A percentile compares a stretch with the other conserved stretches of the same genome.
Evolutionary conservation across 257 asterid genomes (phyloP).

Genomic region (Pogostemon cablin): DNA sequence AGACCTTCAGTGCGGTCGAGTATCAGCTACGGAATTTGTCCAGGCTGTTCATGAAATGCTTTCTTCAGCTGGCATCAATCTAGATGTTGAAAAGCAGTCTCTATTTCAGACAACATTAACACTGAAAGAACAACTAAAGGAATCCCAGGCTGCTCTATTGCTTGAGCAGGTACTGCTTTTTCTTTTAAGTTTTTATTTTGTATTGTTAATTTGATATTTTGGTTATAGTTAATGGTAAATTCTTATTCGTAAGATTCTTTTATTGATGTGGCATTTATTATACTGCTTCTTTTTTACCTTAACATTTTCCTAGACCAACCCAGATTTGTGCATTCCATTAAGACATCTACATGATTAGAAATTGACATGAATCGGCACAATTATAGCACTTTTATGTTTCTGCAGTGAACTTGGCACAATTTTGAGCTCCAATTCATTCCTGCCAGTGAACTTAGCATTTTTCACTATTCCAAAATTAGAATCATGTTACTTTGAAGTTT

Average conservation of each 20-base stretch:
- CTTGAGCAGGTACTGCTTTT: conserved; percentile 80
- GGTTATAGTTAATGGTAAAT: background rate
- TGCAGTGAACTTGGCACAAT: background rate
- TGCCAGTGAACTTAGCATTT: background rate
- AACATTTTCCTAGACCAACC: background rate
- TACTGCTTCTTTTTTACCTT: background rate
- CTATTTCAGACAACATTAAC: conserved; percentile 70
- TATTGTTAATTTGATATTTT: background rate
- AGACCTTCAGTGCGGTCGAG: conserved; percentile 81
- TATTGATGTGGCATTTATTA: background rate
- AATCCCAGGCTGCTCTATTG: conserved; percentile 82
- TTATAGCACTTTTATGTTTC: background rate
- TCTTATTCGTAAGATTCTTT: background rate
- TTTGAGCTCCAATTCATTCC: background rate
- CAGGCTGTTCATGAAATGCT: conserved; percentile 98
- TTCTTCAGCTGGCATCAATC: conserved; percentile 84
- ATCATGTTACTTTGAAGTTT: background rate
- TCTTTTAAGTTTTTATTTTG: conserved; percentile 7
- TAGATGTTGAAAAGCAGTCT: conserved; percentile 80
- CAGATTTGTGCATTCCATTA: background rate
- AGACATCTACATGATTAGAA: background rate
- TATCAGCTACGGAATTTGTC: conserved; percentile 87
- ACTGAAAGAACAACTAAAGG: conserved; percentile 84
- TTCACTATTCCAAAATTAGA: background rate
- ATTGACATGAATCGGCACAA: background rate